Base-by-base conservation (phyloP, 495 filamentous ascomycete species). In the Neurospora terricola region DNA sequence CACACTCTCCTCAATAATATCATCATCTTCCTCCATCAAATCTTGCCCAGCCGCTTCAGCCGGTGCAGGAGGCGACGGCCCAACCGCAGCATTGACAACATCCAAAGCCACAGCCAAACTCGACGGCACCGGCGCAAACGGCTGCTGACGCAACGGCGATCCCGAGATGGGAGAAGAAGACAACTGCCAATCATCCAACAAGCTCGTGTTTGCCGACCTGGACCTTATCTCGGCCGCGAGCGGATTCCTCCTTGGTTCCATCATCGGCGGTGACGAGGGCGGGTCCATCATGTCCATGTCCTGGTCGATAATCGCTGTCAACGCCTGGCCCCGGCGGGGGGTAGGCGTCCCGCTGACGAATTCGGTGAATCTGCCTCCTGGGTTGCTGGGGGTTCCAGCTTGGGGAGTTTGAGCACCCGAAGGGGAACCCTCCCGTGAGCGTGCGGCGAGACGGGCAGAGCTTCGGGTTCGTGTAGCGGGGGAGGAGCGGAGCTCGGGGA, bases 341-440 rank as follows among this genome's bases (percentile, higher is more conserved):
- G 93, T 96, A 2, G 94, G 94, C 10, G 94, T 96, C n/a, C 92
- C 96, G 4, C 88, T 88, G 54, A 95, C 84, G 75, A 88, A 93
- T 18, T 88, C 87, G 79, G 91, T 87, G 78, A 90, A 80, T 16
- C 69, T 73, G 4, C 71, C 70, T 7, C 78, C 80, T 8, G 74
- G 80, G 69, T 83, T 78, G 7, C 27, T 34, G 27, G 85, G 85
- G 1, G 85, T 86, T 0, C 81, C 59, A 12, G 77, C 83, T n/a
- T 76, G 76, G 4, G 75, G 72, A 21, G n/a, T 40, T 5, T 66
- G 74, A 23, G 69, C 18, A 9, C 48, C 66, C 8, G 62, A 30
- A 9, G 54, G 27, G 5, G 48, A 59, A 3, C 21, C 54, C 54
- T 66, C 54, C 0, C 54, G 54, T 36, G 54, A 66, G 30, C 54